Base-by-base conservation (phyloP, 2,329 filamentous ascomycete species). In the Stemphylium lycopersici region DNA sequence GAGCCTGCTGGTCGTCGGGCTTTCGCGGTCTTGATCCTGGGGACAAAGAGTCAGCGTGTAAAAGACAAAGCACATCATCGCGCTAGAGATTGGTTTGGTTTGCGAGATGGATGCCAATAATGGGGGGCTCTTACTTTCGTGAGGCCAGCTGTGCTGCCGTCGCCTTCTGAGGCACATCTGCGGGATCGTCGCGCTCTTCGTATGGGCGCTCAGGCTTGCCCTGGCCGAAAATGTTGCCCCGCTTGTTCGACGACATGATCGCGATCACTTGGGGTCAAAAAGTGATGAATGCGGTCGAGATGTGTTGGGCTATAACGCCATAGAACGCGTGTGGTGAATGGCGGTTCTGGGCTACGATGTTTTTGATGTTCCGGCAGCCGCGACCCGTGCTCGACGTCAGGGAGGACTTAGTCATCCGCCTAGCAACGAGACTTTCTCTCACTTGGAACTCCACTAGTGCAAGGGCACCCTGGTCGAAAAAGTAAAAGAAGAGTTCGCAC, bases 131-230 rank as follows among this genome's bases (percentile, higher is more conserved):
- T 78, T 76, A 84, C 82, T 80, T 84, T 74, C 82, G 78, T 55
- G 70, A 74, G 29, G 82, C 82, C 71, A 84, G 45, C 71, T 84
- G 82, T 34, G 82, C 81, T 34, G 82, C 81, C 24, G 81, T 84
- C 31, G 82, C 82, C 70, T 77, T 77, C 62, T 79, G 76, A 22
- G 79, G 77, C 61, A 76, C 73, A 2, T 83, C 80, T 41, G 75
- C 76, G 24, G 74, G 74, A 44, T 73, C 72, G 31, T 66, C 60
- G 40, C 61, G 59, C 36, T 70, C 68, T 45, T 68, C 59, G 54
- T 70, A 71, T 10, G 66, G 67, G 11, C 46, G 24, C 41, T 71
- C 70, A 15, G 62, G 59, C 47, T 60, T 61, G 43, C 70, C 70
- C 59, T 73, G 70, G 31, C 53, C 59, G 48, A 69, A 72, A 15